A percentile compares a stretch with the other conserved stretches of the same genome.
Conservation (phyloP, 2,329 filamentous ascomycete species). For the Diaporthe vaccinii region DNA sequence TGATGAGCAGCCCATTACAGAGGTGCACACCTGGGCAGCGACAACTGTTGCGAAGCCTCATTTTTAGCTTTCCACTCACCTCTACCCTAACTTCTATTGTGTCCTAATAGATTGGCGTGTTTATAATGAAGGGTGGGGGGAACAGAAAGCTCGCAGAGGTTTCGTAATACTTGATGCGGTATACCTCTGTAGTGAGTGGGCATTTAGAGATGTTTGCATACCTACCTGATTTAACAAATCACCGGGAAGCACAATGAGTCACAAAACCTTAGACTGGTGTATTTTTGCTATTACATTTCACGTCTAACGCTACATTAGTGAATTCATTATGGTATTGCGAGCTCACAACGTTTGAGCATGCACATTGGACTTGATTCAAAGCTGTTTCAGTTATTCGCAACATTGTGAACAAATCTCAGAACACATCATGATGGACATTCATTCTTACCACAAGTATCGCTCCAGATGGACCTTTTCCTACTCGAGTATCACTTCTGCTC, state of each 20-base stretch:
- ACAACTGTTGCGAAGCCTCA: too few species aligned
- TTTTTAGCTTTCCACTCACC: too few species aligned
- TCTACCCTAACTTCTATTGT: too few species aligned
- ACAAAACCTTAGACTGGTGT: background rate
- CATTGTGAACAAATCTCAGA: too few species aligned
- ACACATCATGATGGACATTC: background rate
- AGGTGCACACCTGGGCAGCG: too few species aligned
- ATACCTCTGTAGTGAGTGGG: background rate
- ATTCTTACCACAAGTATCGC: too few species aligned
- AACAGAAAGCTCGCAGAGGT: too few species aligned
- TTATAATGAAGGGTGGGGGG: too few species aligned
- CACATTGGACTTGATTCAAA: background rate
- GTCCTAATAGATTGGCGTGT: too few species aligned
- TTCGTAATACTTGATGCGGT: too few species aligned
- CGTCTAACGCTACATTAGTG: background rate
- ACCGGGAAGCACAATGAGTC: background rate
- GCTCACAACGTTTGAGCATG: background rate
- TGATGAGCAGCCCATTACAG: background rate
- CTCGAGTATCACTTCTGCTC: background rate
- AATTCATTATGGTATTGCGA: background rate
- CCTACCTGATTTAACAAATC: background rate
- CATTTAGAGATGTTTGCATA: too few species aligned
- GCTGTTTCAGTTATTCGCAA: too few species aligned
- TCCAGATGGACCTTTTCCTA: background rate
- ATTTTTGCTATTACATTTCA: background rate